Conservation (phyloP, 192 early-diverging fungal species). For the Coemansia sp. region DNA sequence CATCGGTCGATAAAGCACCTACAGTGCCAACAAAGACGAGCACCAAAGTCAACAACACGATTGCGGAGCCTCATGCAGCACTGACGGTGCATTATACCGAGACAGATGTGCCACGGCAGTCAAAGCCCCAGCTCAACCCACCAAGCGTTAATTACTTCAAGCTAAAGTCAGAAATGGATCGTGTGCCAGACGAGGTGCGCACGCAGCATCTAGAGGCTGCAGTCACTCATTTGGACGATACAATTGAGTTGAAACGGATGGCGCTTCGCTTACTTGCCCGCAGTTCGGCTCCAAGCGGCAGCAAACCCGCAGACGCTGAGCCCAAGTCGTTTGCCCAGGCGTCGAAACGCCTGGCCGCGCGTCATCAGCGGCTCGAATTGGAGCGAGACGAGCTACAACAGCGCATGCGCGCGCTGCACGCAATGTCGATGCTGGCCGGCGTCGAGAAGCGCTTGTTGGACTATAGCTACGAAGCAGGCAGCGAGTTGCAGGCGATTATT, state of each 20-base stretch:
- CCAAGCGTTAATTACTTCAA: conserved; percentile 2
- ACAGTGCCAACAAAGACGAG: neutral
- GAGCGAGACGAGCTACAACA: neutral
- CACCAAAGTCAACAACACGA: neutral
- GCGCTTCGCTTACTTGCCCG: neutral
- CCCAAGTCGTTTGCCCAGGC: conserved; percentile 3
- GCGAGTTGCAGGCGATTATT: neutral
- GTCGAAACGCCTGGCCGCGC: neutral
- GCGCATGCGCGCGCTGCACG: conserved; percentile 21
- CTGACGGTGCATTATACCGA: neutral
- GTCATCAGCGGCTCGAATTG: neutral
- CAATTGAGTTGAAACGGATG: conserved; percentile 9
- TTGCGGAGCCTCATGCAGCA: neutral
- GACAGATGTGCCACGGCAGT: neutral
- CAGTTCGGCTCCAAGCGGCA: neutral
- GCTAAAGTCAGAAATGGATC: neutral
- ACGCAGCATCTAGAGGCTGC: neutral
- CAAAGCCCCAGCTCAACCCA: neutral
- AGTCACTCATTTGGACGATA: conserved; percentile 2
- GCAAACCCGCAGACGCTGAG: neutral
- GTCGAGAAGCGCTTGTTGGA: conserved; percentile 10
- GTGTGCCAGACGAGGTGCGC: neutral
- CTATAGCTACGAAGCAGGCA: neutral
- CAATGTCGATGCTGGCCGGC: conserved; percentile 11
- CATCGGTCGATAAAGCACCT: neutral